Base-by-base conservation (phyloP, 371 early-diverging fungal genomes). In the Apophysomyces variabilis region DNA sequence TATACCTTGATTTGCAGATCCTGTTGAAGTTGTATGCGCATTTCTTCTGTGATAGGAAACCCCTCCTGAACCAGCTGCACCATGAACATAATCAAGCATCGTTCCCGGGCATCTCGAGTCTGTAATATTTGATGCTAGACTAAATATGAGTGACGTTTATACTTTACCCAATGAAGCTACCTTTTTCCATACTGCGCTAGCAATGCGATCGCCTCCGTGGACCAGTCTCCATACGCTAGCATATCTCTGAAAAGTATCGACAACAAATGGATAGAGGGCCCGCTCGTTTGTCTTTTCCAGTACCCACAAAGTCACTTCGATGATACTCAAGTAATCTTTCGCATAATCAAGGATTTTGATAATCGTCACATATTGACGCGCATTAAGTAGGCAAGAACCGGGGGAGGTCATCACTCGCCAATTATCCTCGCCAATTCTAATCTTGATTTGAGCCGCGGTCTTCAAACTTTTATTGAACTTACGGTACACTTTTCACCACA, bases 381-480 rank as follows among this genome's bases (percentile, higher is more conserved):
- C 77, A 63, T 93, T 94, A 37, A 94, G 75, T 18, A 93, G 70
- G 11, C 92, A 90, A 0, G 91, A 84, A 0, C 93, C 93, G 5
- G 94, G 93, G 0, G 87, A 86, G 0, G 92, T 90, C 75, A 91
- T 89, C 39, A 89, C 91, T 57, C 89, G 80, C 93, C 93, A 94
- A 65, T 94, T 94, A 66, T 92, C 89, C 61, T 85, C 88, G 13
- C 91, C 92, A 41, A 94, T 89, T 44, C 85, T 85, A 60, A 26
- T 26, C 32, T 26, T 26, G 32, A 26, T 26, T 3, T 26, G 1
- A 26, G 32, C 32, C 32, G 32, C 32, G 32, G 0, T 26, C 32
- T 26, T 26, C 32, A 26, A 26, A 26, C 32, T 45, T 32, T 14
- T 44, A 1, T 16, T 57, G 1, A 16, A 74, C 79, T 75, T 77